Base-by-base conservation (phyloP, 495 filamentous ascomycete genomes). In the Alectoria sarmentosa region DNA sequence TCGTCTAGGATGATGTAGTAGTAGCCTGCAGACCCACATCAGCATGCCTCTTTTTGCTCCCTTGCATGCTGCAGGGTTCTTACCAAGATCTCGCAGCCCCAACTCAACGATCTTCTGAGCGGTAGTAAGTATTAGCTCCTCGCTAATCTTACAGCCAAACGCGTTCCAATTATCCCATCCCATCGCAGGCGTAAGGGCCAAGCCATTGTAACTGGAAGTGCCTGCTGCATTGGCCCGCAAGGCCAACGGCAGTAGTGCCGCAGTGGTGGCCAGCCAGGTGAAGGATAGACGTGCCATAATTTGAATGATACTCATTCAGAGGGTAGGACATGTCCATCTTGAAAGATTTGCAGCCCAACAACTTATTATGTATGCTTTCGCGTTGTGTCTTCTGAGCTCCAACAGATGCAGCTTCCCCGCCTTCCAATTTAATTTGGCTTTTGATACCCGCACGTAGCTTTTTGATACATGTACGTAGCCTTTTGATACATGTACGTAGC, bases 1-100 rank as follows among this genome's bases (percentile, higher is more conserved):
- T 85, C 83, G 66, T 85, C 82, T 4, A 86, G 66, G 11, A 82
- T 77, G 39, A 86, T 74, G 69, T 84, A 83, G 9, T 83, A 71
- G 68, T 86, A 86, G 11, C 83, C 83, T 64, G 52, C 30, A 28
- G 42, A 60, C 10, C 39, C 26, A 52, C 57, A 39, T 65, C n/a
- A 60, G 55, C 23, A 41, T 59, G 13, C 23, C 13, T 34, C 1
- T 41, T 17, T 44, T 37, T 23, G 26, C n/a, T 32, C 23, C 26
- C 3, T 26, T 34, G 44, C n/a, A 26, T 26, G 56, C 19, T 49
- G 44, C 39, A 49, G 39, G n/a, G 6, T 46, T 15, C 26, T 21
- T 34, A 65, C 63, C 63, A 2, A 80, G 69, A 69, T 84, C 82
- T 57, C 73, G 70, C 21, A 85, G 72, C 17, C 83, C 82, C 37